Percentiles rank a stretch among this genome's conserved stretches.
These are phyloP conservation scores for Porphyridium purpureum DNA, from an alignment of 23 red algal species.

Conservation along the genomic window DNA sequence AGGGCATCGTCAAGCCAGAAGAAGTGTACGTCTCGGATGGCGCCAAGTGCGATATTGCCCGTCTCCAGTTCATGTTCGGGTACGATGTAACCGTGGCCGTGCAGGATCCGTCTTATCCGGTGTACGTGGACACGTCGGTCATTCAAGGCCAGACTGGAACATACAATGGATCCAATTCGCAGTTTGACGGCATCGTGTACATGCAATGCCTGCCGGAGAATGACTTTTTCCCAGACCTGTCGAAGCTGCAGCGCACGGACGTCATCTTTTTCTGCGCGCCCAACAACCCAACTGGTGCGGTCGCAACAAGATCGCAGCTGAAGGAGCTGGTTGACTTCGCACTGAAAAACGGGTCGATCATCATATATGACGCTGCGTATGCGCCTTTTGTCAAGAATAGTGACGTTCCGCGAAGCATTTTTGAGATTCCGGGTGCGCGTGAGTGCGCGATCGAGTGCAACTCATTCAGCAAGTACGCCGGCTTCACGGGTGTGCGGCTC, in stretches of 20 bases:
- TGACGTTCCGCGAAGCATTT: conserved; percentile 66
- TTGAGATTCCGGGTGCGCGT: conserved; percentile 73
- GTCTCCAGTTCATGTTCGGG: conserved; percentile 90
- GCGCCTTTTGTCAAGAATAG: conserved; percentile 80
- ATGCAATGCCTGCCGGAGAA: conserved; percentile 87
- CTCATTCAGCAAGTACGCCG: conserved; percentile 94
- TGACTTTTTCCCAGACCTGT: conserved; percentile 90
- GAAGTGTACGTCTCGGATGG: conserved; percentile 95
- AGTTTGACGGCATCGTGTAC: conserved; percentile 80
- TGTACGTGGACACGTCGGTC: conserved; percentile 96
- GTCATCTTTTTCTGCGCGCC: conserved; percentile 99
- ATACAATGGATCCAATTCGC: conserved; percentile 18
- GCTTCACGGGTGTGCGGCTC: conserved; percentile 96
- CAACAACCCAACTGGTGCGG: conserved; percentile 97
- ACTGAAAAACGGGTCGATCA: conserved; percentile 79
- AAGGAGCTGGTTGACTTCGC: conserved; percentile 73
- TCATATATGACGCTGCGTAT: conserved; percentile 96
- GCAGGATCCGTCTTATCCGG: conserved; percentile 95
- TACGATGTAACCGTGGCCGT: conserved; percentile 53
- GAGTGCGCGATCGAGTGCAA: conserved; percentile 83
- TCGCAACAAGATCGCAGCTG: conserved; percentile 62
- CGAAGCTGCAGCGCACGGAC: conserved; percentile 50
- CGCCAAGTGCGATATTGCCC: conserved; percentile 91
- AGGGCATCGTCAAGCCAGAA: conserved; percentile 35
- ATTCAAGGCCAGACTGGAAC: conserved; percentile 76